A percentile compares a stretch with the other conserved stretches of the same genome.
These are phyloP conservation scores for Halophytophthora batemanensis DNA, from an alignment of 352 stramenopile genomes.

Conservation along the genomic window DNA sequence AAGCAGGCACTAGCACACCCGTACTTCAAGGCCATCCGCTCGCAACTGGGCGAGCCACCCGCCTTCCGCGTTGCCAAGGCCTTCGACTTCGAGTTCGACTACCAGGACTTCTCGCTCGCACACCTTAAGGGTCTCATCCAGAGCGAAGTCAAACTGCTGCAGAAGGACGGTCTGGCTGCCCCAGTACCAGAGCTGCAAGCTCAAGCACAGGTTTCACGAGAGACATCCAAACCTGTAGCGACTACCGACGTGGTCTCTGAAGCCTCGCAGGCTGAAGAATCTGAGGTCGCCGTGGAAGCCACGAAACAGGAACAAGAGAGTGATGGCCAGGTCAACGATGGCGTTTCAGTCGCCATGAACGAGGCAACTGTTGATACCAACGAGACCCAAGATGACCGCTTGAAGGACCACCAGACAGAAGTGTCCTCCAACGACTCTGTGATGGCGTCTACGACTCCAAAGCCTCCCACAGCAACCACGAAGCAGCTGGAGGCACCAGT, in stretches of 20 bases:
- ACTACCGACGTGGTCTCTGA: not conserved
- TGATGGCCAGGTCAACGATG: too few species aligned
- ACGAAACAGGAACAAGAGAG: too few species aligned
- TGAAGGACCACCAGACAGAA: too few species aligned
- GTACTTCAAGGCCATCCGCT: conserved; percentile 83
- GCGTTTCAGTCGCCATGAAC: too few species aligned
- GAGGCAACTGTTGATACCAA: too few species aligned
- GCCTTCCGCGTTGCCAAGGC: conserved; percentile 60
- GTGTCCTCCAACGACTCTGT: too few species aligned
- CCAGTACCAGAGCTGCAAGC: conserved; percentile 1
- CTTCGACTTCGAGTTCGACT: conserved; percentile 87
- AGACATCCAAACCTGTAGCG: conserved; percentile 1
- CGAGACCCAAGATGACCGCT: too few species aligned
- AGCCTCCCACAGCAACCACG: conserved; percentile 3
- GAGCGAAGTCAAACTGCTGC: conserved; percentile 65
- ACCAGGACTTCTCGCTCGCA: conserved; percentile 54
- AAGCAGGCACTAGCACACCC: conserved; percentile 89
- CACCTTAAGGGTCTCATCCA: conserved; percentile 74
- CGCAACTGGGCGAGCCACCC: conserved; percentile 66
- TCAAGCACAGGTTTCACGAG: conserved; percentile 3
- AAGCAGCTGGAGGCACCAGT: not conserved
- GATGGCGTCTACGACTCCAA: not conserved
- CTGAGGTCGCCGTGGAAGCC: too few species aligned
- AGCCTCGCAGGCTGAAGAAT: too few species aligned
- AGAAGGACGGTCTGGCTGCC: conserved; percentile 37